phyloP scores from a whole-genome alignment of 2,329 filamentous ascomycete species.

The Monilinia fructicola region DNA sequence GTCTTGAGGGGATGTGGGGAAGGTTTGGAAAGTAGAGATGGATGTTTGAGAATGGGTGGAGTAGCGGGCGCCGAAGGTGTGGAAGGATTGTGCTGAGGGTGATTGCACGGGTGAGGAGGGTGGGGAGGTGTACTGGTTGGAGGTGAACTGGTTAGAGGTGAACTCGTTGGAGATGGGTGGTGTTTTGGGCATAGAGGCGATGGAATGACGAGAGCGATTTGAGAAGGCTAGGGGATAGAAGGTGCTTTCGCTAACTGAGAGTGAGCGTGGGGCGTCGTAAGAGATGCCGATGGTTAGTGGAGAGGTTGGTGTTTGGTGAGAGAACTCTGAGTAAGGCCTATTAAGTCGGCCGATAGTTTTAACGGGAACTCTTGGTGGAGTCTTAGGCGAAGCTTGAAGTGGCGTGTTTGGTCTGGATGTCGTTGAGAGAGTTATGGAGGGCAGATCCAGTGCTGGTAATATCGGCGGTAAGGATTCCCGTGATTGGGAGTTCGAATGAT shows the following conservation, averaged over 20 bases:
- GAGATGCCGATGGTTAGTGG: background rate
- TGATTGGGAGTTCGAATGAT: background rate
- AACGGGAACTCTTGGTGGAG: background rate
- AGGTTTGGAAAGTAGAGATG: constrained; percentile 13
- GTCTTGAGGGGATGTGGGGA: constrained; percentile 14
- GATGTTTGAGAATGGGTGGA: constrained; percentile 16
- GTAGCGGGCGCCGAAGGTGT: constrained; percentile 11
- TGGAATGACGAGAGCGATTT: constrained; percentile 1
- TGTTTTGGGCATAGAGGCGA: constrained; percentile 6
- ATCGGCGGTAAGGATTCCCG: constrained; percentile 8
- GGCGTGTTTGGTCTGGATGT: constrained; percentile 11
- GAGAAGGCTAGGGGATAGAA: background rate
- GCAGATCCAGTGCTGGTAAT: constrained; percentile 10
- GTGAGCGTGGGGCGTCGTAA: background rate
- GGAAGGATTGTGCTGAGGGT: constrained; percentile 10
- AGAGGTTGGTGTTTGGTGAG: background rate
- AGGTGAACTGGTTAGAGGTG: background rate
- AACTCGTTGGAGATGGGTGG: background rate
- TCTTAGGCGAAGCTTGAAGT: background rate
- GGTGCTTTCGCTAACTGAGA: background rate
- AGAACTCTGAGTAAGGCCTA: constrained; percentile 10
- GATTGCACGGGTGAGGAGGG: background rate
- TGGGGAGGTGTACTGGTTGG: background rate
- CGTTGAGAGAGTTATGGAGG: constrained; percentile 2
- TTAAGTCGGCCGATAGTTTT: constrained; percentile 6